phyloP scores from a whole-genome alignment of 2,329 filamentous ascomycete genomes.

The Xylariaceae sp. region DNA sequence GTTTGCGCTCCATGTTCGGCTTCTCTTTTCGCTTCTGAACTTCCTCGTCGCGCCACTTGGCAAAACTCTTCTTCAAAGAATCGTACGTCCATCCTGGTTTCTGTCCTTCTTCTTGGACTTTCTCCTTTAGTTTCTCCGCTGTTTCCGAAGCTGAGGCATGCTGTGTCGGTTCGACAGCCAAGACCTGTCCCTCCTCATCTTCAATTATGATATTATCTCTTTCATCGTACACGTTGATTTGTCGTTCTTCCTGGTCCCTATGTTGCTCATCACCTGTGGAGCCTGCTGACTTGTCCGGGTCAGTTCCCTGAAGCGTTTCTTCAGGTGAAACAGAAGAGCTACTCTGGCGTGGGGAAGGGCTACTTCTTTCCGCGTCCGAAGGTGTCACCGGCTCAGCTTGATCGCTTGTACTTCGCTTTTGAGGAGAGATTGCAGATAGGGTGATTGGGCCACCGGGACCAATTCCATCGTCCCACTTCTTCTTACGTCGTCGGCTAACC shows the following conservation, averaged over 20 bases:
- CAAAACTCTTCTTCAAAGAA: conserved; percentile 45
- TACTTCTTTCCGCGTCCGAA: conserved; percentile 20
- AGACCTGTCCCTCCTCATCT: conserved; percentile 79
- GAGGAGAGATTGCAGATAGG: conserved; percentile 82
- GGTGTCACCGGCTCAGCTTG: conserved; percentile 33
- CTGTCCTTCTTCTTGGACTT: conserved; percentile 33
- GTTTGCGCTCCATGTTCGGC: conserved; percentile 48
- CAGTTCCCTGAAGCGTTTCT: conserved; percentile 22
- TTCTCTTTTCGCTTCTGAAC: conserved; percentile 58
- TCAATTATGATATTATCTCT: conserved; percentile 76
- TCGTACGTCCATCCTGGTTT: conserved; percentile 41
- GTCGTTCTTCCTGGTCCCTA: conserved; percentile 18
- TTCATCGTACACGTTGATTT: conserved; percentile 72
- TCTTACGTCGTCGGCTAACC: conserved; percentile 58
- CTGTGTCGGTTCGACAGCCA: conserved; percentile 53
- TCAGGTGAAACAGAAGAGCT: conserved; percentile 24
- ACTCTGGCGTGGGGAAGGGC: conserved; percentile 20
- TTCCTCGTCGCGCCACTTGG: conserved; percentile 54
- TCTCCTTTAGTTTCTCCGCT: conserved; percentile 28
- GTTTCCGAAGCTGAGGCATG: conserved; percentile 19
- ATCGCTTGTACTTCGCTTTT: conserved; percentile 36
- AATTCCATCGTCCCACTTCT: conserved; percentile 64
- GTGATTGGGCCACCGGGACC: conserved; percentile 82
- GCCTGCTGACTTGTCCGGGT: conserved; percentile 25
- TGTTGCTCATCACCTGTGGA: conserved; percentile 23